Percentiles rank a stretch among this genome's conserved stretches.
phyloP scores from a whole-genome alignment of 495 filamentous ascomycete genomes.

The Entonaema liquescens region DNA sequence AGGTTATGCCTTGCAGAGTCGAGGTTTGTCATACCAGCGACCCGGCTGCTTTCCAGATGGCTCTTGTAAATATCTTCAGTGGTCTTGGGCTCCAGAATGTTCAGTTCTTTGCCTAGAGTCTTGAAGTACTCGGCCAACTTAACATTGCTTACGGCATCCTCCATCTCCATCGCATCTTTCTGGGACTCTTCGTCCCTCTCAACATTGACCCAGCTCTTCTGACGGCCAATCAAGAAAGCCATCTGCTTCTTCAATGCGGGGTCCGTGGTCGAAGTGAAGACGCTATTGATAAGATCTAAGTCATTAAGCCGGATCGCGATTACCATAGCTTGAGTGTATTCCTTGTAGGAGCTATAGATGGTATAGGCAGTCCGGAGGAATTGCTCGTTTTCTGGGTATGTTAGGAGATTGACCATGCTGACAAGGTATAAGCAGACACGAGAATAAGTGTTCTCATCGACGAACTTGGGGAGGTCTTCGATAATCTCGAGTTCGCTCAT shows the following conservation, averaged over 20 bases:
- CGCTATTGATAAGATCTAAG: conserved; percentile 75
- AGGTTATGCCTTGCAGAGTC: conserved; percentile 96
- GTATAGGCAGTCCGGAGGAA: conserved; percentile 90
- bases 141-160: conserved; percentile 85
- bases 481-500: conserved; percentile 98
- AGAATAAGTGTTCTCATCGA: conserved; percentile 93
- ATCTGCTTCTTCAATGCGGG: conserved; percentile 89
- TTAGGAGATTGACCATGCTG: conserved; percentile 97
- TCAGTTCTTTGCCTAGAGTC: conserved; percentile 90
- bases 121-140: conserved; percentile 93
- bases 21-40: conserved; percentile 89
- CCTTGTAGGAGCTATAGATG: conserved; percentile 91
- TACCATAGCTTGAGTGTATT: conserved; percentile 90
- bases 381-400: conserved; percentile 94
- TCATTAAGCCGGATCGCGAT: conserved; percentile 95
- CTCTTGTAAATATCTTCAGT: conserved; percentile 99
- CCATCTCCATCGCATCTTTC: conserved; percentile 74
- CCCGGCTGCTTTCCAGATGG: conserved; percentile 92
- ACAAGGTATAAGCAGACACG: conserved; percentile 98
- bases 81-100: conserved; percentile 94
- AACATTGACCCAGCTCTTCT: conserved; percentile 85
- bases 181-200: conserved; percentile 55
- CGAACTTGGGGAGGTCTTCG: conserved; percentile 83
- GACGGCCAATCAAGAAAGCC: conserved; percentile 89
- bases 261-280: conserved; percentile 83